Base-by-base conservation (phyloP, 345 rosid species). In the Eucalyptus marginata region DNA sequence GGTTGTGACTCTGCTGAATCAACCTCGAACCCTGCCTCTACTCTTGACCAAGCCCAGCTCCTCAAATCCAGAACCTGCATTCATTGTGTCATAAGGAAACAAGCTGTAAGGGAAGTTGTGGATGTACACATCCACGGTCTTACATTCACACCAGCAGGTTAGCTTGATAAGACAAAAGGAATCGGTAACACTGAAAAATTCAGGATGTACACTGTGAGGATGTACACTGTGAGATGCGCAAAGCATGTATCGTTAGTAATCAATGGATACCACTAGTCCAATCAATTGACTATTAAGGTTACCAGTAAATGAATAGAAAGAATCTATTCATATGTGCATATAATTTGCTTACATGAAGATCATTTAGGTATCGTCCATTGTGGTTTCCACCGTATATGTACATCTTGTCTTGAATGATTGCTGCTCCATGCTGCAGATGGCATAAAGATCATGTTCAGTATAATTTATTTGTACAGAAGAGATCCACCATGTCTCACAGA, bases 351-450 rank as follows among this genome's bases (percentile, higher is more conserved):
- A 98, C 99, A 93, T 96, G 97, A 89, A 98, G 96, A 93, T 98
- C 99, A 92, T 92, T 95, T 88, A 97, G 98, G 92, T 98, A 97
- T 86, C 99, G 99, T 25, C 99, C 99, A 91, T 98, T 98, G 91
- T 97, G 99, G 93, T 98, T 98, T 91, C 99, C 99, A 89, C 98
- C 99, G 91, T 90, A 52, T 52, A 52, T 8, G 58, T 52, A 98
- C 99, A 98, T 97, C 93, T 96, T 96, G 91, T 98, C 99, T 89
- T 94, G 96, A 92, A 98, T 89, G 90, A 95, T 95, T 87, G 95
- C 97, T 90, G 98, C 98, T 87, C 96, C 99, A 92, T 98, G 99
- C 99, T 98, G 96, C 66, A 90, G 83, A 91, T 68, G 88, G 68
- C 43, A 90, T 84, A 49, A 88, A 49, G 47, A 43, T 86, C 68